These are phyloP conservation scores for Trichophyton benhamiae DNA, from an alignment of 2,329 filamentous ascomycete genomes.

Conservation along the genomic window DNA sequence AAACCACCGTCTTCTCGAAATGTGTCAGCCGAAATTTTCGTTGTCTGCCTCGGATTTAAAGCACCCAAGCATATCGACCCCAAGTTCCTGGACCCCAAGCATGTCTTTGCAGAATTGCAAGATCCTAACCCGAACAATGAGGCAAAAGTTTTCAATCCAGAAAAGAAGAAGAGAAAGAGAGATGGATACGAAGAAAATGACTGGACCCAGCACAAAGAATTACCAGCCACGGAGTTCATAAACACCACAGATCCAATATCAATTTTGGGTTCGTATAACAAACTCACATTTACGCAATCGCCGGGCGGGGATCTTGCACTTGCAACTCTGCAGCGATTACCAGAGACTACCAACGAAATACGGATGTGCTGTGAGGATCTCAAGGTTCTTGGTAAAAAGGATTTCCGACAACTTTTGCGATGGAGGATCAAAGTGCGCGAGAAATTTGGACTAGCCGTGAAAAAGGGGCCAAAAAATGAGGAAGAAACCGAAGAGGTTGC, in stretches of 20 bases:
- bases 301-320: conserved; percentile 73
- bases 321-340: conserved; percentile 70
- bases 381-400: conserved; percentile 81
- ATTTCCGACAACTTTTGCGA: conserved; percentile 78
- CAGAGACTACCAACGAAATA: conserved; percentile 77
- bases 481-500: conserved; percentile 60
- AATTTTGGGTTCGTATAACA: conserved; percentile 76
- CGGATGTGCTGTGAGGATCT: conserved; percentile 67
- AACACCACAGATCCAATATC: conserved; percentile 87
- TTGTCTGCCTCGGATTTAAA: conserved; percentile 90
- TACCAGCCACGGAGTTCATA: conserved; percentile 81
- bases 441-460: conserved; percentile 73
- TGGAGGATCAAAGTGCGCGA: conserved; percentile 87
- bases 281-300: conserved; percentile 69
- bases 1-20: conserved; percentile 94
- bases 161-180: conserved; percentile 92
- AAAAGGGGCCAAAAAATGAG: conserved; percentile 45
- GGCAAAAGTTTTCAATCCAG: conserved; percentile 94
- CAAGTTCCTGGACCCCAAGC: conserved; percentile 75
- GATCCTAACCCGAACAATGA: conserved; percentile 86
- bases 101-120: conserved; percentile 85
- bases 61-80: conserved; percentile 88
- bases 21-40: conserved; percentile 96
- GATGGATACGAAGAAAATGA: conserved; percentile 97
- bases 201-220: conserved; percentile 82